Base-by-base conservation (phyloP, 2,329 filamentous ascomycete species). In the Colletotrichum sp. region DNA sequence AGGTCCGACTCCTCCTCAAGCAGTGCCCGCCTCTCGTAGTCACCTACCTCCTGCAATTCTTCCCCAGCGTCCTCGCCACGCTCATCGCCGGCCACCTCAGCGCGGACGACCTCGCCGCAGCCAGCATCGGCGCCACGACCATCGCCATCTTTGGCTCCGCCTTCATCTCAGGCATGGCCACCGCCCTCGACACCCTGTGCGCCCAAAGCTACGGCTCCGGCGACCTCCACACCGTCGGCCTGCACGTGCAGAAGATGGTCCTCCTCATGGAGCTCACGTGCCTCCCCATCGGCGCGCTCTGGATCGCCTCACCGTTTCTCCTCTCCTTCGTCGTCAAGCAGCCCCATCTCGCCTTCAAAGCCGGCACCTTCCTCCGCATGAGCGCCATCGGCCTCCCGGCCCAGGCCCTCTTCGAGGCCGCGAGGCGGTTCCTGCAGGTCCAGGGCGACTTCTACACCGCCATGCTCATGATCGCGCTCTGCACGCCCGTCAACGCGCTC, bases 341-440 rank as follows among this genome's bases (percentile, higher is more conserved):
- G 78, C 82, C 84, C n/a, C 81, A 87, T n/a, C 80, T 91, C 5
- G 88, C 89, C 3, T 79, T 85, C 36, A 86, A 88, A 77, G 89
- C 89, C 0, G 88, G 89, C 15, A 82, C 81, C 2, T 91, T 90
- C 72, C 79, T 91, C 36, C 83, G 85, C 5, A 84, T 89, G 32
- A 86, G 88, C 55, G 82, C 90, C 3, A 80, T 89, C 8, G 88
- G 89, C 0, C 82, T 89, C 2, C 89, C 89, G 0, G 89, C 89
- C 2, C 91, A 90, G 71, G 89, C 88, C 2, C 85, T 85, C 5
- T 91, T 91, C 34, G 90, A 91, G 76, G 88, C 88, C 0, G 83
- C 87, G 2, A 91, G 91, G 79, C 84, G 89, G 0, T 91, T 90
- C 77, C 84, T 90, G 6, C 89, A 91, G 79, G 88, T 89, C 0